These are phyloP conservation scores for Selaginella tamariscina DNA, from an alignment of 75 land plant genomes.

Conservation along the genomic window DNA sequence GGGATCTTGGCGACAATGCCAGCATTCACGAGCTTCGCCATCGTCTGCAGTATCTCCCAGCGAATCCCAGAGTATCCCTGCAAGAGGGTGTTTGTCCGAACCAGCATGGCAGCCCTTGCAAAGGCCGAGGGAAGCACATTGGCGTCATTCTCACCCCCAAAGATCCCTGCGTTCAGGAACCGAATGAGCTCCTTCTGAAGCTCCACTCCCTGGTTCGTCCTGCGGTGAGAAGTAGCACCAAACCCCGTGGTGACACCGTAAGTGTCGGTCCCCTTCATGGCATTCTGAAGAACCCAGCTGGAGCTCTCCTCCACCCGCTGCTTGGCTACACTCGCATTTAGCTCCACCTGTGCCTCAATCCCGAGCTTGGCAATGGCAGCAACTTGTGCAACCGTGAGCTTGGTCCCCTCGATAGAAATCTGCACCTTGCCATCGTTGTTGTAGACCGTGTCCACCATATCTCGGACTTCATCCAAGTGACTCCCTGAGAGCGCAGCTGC, in stretches of 20 bases:
- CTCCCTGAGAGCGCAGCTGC: conserved; percentile 53
- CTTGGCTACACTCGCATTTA: background rate
- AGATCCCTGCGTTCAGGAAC: conserved; percentile 30
- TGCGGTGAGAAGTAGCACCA: conserved; percentile 28
- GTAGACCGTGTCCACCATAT: conserved; percentile 47
- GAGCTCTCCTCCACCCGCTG: too few species aligned
- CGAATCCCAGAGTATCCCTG: conserved; percentile 27
- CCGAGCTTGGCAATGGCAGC: conserved; percentile 30
- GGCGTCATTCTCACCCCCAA: conserved; percentile 11
- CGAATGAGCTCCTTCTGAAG: too few species aligned
- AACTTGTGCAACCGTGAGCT: too few species aligned
- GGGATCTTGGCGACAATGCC: conserved; percentile 11
- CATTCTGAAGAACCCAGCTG: too few species aligned
- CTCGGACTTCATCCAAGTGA: conserved; percentile 55
- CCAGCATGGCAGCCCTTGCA: too few species aligned
- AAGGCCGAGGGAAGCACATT: background rate
- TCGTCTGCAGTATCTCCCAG: conserved; percentile 18
- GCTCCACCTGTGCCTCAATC: conserved; percentile 26
- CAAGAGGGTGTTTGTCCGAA: conserved; percentile 25
- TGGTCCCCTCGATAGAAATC: conserved; percentile 32
- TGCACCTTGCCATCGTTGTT: too few species aligned
- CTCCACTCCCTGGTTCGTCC: too few species aligned
- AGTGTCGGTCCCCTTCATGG: too few species aligned
- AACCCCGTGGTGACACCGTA: conserved; percentile 55
- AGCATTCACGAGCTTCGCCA: conserved; percentile 14